These are phyloP conservation scores for Plantago coronopus DNA, from an alignment of 305 asterid species.

Conservation along the genomic window DNA sequence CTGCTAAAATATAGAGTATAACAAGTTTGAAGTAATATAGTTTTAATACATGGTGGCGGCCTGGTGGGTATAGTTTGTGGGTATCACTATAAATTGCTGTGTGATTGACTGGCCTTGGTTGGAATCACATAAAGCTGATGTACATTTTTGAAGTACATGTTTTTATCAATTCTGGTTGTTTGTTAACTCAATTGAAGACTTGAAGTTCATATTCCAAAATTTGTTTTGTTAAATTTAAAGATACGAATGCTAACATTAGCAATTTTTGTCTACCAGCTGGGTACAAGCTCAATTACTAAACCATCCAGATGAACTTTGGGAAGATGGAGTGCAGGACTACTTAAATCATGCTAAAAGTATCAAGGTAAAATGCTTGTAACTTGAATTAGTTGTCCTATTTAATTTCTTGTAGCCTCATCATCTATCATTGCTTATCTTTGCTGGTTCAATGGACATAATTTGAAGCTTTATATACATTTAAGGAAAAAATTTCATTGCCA, in stretches of 20 bases:
- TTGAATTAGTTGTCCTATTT: neutral
- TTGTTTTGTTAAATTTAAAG: neutral
- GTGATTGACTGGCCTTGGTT: slow-evolving; percentile 6
- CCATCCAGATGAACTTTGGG: slow-evolving; percentile 99
- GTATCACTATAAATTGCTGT: slow-evolving; percentile 8
- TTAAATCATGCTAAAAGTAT: slow-evolving; percentile 69
- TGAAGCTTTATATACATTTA: neutral
- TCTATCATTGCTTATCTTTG: neutral
- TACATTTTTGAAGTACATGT: neutral
- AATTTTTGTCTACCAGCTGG: slow-evolving; percentile 63
- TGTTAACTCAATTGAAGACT: neutral
- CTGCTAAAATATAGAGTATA: too few relatives aligned
- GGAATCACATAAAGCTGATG: neutral
- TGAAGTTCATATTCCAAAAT: neutral
- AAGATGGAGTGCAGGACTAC: slow-evolving; percentile 87
- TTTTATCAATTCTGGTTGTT: slow-evolving; percentile 7
- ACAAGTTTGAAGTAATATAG: neutral
- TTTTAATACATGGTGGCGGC: neutral
- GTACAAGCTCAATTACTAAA: slow-evolving; percentile 68
- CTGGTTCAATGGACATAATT: too few relatives aligned
- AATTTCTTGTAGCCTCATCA: neutral
- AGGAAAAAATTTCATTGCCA: neutral
- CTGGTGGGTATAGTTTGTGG: neutral
- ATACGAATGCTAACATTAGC: slow-evolving; percentile 22
- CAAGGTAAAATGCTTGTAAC: slow-evolving; percentile 44